Percentiles rank a stretch among this genome's conserved stretches.
Evolutionary conservation across 805 yeast genomes (phyloP).

Genomic region (Suhomyces pyralidae): DNA sequence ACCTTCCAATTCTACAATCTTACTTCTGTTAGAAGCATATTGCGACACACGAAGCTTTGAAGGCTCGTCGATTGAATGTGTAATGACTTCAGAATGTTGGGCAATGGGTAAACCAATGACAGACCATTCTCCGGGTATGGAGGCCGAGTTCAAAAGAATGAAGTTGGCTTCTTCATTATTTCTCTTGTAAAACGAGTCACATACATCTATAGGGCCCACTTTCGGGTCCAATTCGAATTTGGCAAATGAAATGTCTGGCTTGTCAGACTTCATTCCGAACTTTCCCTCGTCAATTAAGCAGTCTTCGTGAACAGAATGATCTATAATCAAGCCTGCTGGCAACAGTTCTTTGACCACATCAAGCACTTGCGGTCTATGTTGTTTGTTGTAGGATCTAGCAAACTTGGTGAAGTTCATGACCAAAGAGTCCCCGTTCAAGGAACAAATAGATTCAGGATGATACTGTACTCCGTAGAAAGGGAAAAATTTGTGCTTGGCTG

Average conservation of each 20-base stretch:
- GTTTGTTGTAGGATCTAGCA: constrained; percentile 36
- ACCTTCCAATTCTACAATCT: constrained; percentile 1
- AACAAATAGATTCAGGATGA: constrained; percentile 94
- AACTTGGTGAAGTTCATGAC: constrained; percentile 60
- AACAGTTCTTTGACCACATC: background rate
- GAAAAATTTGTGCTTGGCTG: constrained; percentile 53
- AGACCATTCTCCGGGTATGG: constrained; percentile 84
- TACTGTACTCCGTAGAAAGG: constrained; percentile 95
- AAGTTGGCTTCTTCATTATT: constrained; percentile 42
- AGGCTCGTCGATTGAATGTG: constrained; percentile 56
- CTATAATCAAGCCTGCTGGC: constrained; percentile 7
- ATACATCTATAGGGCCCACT: constrained; percentile 44
- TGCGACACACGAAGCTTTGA: constrained; percentile 21
- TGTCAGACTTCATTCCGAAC: background rate
- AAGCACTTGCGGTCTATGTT: constrained; percentile 13
- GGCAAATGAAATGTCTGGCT: background rate
- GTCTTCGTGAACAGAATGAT: constrained; percentile 21
- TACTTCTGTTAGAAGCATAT: constrained; percentile 20
- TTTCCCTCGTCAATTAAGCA: constrained; percentile 15
- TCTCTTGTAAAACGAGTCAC: constrained; percentile 41
- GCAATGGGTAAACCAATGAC: constrained; percentile 69
- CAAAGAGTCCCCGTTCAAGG: constrained; percentile 59
- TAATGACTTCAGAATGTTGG: constrained; percentile 45
- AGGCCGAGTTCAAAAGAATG: constrained; percentile 70
- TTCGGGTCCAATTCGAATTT: constrained; percentile 6